Percentiles rank a stretch among this genome's conserved stretches.
Conservation (phyloP, 2,329 filamentous ascomycete genomes). For the Fusarium sp. region DNA sequence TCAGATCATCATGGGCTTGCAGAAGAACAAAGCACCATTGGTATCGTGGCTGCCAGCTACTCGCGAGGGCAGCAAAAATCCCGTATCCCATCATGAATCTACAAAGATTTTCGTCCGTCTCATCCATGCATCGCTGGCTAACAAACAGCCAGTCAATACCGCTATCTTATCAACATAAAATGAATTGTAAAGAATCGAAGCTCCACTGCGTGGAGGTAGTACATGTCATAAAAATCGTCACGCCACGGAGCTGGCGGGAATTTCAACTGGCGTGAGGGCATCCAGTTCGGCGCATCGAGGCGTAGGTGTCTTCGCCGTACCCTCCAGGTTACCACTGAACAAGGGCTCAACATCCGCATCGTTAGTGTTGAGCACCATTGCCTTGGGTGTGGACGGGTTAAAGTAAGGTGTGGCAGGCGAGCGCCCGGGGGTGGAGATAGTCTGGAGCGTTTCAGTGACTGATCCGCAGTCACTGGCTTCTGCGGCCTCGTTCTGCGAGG, state of each 20-base stretch:
- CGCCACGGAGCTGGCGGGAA: background rate
- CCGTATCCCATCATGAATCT: background rate
- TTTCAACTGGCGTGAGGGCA: background rate
- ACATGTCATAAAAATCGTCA: background rate
- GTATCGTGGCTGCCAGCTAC: background rate
- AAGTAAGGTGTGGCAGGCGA: constrained; percentile 37
- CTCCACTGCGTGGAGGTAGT: background rate
- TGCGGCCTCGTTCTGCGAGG: constrained; percentile 18
- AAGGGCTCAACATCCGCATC: constrained; percentile 12
- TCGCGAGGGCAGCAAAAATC: background rate
- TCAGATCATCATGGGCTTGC: background rate
- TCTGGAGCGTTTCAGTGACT: constrained; percentile 20
- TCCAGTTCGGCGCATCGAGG: background rate
- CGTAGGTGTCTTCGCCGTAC: background rate
- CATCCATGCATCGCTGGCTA: background rate
- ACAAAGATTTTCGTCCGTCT: background rate
- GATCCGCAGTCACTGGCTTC: constrained; percentile 28
- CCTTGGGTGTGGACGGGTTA: constrained; percentile 44
- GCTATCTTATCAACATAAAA: background rate
- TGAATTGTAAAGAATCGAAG: background rate
- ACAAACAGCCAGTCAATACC: background rate
- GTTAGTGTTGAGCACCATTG: constrained; percentile 34
- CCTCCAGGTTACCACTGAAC: background rate
- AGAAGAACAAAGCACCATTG: background rate
- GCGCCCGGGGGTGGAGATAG: constrained; percentile 17